A percentile compares a stretch with the other conserved stretches of the same genome.
Evolutionary conservation across 148 eudicot species (phyloP).

Genomic region (Vaccinium darrowii): DNA sequence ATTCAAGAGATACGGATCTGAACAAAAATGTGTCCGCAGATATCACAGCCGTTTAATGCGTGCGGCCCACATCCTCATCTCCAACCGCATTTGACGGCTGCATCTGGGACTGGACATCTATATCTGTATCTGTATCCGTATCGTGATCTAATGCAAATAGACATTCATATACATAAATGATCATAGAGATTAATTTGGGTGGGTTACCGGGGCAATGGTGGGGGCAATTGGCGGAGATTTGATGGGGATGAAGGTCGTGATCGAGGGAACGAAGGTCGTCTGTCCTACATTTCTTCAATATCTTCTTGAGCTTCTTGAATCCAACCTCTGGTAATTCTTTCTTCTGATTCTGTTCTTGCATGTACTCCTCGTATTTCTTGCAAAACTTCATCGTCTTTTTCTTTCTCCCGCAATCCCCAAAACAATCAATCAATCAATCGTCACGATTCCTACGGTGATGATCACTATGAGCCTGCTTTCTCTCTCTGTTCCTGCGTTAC

Average conservation of each 20-base stretch:
- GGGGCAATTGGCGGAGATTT: slow-evolving; percentile 13
- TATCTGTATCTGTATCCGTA: neutral
- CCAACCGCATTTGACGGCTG: neutral
- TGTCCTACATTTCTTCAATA: slow-evolving; percentile 61
- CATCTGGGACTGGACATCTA: neutral
- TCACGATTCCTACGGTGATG: neutral
- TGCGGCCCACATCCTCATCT: neutral
- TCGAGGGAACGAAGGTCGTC: slow-evolving; percentile 39
- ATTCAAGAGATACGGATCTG: neutral
- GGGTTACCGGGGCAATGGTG: slow-evolving; percentile 21
- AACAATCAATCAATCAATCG: neutral
- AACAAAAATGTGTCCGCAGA: too few relatives aligned
- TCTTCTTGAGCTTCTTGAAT: slow-evolving; percentile 83
- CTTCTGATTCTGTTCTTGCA: slow-evolving; percentile 52
- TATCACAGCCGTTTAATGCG: neutral
- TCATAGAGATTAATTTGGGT: neutral
- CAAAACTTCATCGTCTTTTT: slow-evolving; percentile 76
- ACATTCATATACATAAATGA: neutral
- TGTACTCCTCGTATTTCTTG: slow-evolving; percentile 22
- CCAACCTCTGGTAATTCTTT: slow-evolving; percentile 64
- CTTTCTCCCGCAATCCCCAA: neutral
- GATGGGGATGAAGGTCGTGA: neutral
- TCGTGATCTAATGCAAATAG: neutral
- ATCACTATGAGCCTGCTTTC: neutral
- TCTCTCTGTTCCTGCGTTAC: neutral